phyloP scores from a whole-genome alignment of 2,329 filamentous ascomycete species.

The Trichoderma harzianum region DNA sequence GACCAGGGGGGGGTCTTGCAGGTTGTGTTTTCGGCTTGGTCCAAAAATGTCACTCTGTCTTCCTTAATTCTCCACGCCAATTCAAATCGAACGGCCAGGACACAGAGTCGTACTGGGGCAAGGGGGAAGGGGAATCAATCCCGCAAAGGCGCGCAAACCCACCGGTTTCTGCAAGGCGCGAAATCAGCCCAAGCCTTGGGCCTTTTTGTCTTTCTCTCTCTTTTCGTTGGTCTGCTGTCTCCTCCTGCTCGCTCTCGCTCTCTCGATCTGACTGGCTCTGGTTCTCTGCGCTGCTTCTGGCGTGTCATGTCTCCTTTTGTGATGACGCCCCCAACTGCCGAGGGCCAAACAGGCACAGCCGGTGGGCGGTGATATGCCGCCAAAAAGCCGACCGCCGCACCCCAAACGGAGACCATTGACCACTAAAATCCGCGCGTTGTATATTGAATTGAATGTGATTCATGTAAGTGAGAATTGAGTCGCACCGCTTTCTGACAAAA shows the following conservation, averaged over 20 bases:
- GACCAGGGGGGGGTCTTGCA: neutral
- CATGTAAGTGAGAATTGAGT: neutral
- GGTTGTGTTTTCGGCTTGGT: neutral
- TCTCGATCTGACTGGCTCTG: neutral
- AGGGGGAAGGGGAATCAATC: neutral
- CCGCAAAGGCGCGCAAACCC: neutral
- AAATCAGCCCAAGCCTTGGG: neutral
- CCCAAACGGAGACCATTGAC: neutral
- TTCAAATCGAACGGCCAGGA: neutral
- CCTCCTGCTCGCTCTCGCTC: neutral
- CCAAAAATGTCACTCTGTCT: neutral
- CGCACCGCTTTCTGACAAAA: neutral
- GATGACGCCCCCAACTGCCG: conserved; percentile 15
- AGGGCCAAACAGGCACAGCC: neutral
- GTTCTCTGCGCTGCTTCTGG: neutral
- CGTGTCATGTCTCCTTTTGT: neutral
- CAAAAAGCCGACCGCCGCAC: neutral
- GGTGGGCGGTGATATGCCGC: neutral
- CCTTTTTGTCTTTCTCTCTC: neutral
- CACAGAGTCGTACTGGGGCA: neutral
- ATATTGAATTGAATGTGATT: neutral
- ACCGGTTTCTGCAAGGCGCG: neutral
- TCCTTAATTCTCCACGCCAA: neutral
- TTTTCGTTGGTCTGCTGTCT: neutral
- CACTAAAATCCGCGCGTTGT: neutral